A percentile compares a stretch with the other conserved stretches of the same genome.
These are phyloP conservation scores for Cryphonectria carpinicola DNA, from an alignment of 2,329 filamentous ascomycete genomes.

Conservation along the genomic window DNA sequence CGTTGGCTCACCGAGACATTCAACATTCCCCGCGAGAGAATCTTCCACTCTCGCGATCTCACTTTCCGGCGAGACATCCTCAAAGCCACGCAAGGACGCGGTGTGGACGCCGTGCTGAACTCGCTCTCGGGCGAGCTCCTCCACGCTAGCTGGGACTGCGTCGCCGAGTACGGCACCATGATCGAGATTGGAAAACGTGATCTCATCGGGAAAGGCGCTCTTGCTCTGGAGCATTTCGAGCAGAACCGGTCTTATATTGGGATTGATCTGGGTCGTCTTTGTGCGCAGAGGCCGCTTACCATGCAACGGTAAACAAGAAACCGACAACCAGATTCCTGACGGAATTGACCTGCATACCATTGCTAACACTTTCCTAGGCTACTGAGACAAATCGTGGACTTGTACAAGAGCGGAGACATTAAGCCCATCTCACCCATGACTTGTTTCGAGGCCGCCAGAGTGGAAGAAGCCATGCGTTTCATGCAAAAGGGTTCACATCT, in stretches of 20 bases:
- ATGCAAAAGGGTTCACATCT: constrained; percentile 47
- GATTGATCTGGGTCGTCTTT: background rate
- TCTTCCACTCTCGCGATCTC: constrained; percentile 35
- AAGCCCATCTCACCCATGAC: constrained; percentile 32
- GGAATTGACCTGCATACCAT: background rate
- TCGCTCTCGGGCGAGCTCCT: constrained; percentile 15
- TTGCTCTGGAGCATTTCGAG: constrained; percentile 33
- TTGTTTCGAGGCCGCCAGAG: constrained; percentile 30
- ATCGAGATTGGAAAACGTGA: constrained; percentile 29
- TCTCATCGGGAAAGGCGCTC: constrained; percentile 1
- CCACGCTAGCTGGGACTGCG: constrained; percentile 23
- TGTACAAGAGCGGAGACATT: constrained; percentile 26
- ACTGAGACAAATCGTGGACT: background rate
- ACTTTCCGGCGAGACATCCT: constrained; percentile 39
- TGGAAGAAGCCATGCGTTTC: constrained; percentile 40
- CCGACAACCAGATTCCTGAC: background rate
- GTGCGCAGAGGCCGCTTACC: background rate
- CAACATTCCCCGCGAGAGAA: constrained; percentile 21
- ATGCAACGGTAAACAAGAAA: background rate
- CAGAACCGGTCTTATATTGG: constrained; percentile 14
- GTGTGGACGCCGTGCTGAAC: constrained; percentile 33
- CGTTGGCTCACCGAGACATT: background rate
- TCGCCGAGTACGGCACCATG: constrained; percentile 26
- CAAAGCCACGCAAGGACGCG: constrained; percentile 34
- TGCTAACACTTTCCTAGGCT: background rate